Base-by-base conservation (phyloP, 176 grass and related monocot genomes). In the Pontederia paniculata region DNA sequence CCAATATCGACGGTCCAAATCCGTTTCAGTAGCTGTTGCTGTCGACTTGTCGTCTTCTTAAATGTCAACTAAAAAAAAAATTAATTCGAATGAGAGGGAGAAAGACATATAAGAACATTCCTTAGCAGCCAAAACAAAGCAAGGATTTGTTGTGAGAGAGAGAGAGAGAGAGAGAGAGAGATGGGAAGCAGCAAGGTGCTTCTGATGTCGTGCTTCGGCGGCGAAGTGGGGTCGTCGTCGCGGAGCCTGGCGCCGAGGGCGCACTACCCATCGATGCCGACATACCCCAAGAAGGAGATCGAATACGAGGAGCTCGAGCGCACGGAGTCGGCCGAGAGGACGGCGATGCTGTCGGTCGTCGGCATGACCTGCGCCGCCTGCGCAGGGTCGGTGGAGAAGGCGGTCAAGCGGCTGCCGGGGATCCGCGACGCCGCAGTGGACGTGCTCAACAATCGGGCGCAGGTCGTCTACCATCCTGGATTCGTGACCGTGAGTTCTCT, bases 361-460 rank as follows among this genome's bases (percentile, higher is more conserved):
- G 91, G 91, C 19, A 84, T 90, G 86, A 90, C 83, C 5, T 97
- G 86, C 55, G 71, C 86, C 3, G 91, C 91, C 21, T 97, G 91
- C 73, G 83, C 86, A 0, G 86, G 86, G 10, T 90, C 91, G 11
- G 83, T 97, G 45, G 86, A 97, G 86, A 97, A 97, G 80, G 86
- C 91, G 19, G 72, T 97, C 50, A 90, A 97, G 80, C 70, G 91
- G 61, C 82, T 97, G 28, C 86, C 69, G 9, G 91, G 86, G 48
- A 82, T 97, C 73, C 82, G 87, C 19, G 86, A 97, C 59, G 91
- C 86, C 23, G 82, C 91, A 8, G 82, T 88, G 47, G 91, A 97
- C 63, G 80, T 90, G 56, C 86, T 97, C 23, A 80, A 82, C 13
- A 70, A 79, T 70, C 82, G 77, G 16, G 86, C 86, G 21, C 86